phyloP scores from a whole-genome alignment of 129 eudicot species.

The Chrysanthemum lavandulifolium region DNA sequence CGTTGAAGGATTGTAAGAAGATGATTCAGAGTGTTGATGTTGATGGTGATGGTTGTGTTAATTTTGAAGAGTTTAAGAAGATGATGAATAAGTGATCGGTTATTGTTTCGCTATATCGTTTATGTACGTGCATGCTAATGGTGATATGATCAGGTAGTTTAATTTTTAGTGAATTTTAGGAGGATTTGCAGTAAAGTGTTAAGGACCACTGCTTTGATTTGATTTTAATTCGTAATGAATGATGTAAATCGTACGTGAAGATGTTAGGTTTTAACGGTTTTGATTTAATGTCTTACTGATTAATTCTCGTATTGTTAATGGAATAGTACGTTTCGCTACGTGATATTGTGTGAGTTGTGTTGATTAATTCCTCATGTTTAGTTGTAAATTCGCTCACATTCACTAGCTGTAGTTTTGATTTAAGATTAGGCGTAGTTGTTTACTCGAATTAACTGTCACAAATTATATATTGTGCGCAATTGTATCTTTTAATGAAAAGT shows the following conservation, averaged over 20 bases:
- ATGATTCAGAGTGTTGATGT: slow-evolving; percentile 81
- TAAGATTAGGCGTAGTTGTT: background rate
- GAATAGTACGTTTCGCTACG: too few relatives aligned
- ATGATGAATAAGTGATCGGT: slow-evolving; percentile 58
- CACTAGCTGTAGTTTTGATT: too few relatives aligned
- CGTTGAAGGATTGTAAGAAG: slow-evolving; percentile 71
- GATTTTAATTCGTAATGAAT: too few relatives aligned
- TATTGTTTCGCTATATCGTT: background rate
- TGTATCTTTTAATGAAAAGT: too few relatives aligned
- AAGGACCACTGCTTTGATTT: too few relatives aligned
- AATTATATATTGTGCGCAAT: background rate
- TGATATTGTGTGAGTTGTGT: background rate
- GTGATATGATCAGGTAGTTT: slow-evolving; percentile 13
- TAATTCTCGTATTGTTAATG: too few relatives aligned
- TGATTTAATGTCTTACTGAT: too few relatives aligned
- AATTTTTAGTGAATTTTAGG: background rate
- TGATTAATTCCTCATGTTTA: too few relatives aligned
- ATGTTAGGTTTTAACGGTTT: too few relatives aligned
- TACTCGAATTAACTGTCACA: background rate
- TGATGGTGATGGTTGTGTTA: slow-evolving; percentile 85
- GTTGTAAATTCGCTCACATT: too few relatives aligned
- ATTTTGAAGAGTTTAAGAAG: slow-evolving; percentile 91
- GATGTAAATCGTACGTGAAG: too few relatives aligned
- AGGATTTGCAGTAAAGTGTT: background rate
- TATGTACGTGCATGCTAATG: slow-evolving; percentile 7